Evolutionary conservation across 768 basidiomycete genomes (phyloP).

Genomic region (Botryobasidium botryosum): DNA sequence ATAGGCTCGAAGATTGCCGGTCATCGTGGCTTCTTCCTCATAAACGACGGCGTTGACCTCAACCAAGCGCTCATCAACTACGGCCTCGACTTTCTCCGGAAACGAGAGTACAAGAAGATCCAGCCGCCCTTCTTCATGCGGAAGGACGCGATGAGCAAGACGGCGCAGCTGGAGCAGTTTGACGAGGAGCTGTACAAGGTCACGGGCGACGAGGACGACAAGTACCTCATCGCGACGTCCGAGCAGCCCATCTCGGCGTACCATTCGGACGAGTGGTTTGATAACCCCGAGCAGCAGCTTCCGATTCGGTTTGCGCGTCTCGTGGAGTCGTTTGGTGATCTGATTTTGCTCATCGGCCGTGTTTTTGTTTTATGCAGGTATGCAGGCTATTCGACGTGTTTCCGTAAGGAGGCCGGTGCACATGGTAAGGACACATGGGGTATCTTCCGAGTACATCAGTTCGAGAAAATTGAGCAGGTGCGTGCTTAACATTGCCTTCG

Average conservation of each 20-base stretch:
- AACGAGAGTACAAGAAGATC: constrained; percentile 75
- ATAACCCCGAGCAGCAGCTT: constrained; percentile 79
- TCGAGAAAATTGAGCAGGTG: constrained; percentile 85
- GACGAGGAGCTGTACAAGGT: constrained; percentile 99
- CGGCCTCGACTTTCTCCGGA: constrained; percentile 82
- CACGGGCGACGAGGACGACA: constrained; percentile 81
- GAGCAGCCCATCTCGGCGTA: constrained; percentile 97
- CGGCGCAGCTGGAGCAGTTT: constrained; percentile 94
- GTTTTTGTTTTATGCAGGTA: constrained; percentile 16
- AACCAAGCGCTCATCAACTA: constrained; percentile 94
- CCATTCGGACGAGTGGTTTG: constrained; percentile 97
- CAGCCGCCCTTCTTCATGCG: constrained; percentile 99
- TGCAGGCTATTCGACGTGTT: constrained; percentile 63
- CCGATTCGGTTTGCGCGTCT: constrained; percentile 69
- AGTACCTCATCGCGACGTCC: constrained; percentile 96
- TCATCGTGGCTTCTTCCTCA: constrained; percentile 93
- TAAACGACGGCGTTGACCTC: constrained; percentile 87
- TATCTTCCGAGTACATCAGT: constrained; percentile 99
- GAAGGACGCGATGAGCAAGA: constrained; percentile 93
- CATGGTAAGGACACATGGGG: constrained; percentile 99
- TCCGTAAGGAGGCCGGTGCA: constrained; percentile 97
- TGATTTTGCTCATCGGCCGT: neutral
- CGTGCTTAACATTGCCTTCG: constrained; percentile 3
- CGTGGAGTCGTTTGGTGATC: no score
- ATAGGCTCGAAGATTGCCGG: constrained; percentile 82